phyloP scores from a whole-genome alignment of 176 grass and related monocot genomes.

The Oryza glaberrima region DNA sequence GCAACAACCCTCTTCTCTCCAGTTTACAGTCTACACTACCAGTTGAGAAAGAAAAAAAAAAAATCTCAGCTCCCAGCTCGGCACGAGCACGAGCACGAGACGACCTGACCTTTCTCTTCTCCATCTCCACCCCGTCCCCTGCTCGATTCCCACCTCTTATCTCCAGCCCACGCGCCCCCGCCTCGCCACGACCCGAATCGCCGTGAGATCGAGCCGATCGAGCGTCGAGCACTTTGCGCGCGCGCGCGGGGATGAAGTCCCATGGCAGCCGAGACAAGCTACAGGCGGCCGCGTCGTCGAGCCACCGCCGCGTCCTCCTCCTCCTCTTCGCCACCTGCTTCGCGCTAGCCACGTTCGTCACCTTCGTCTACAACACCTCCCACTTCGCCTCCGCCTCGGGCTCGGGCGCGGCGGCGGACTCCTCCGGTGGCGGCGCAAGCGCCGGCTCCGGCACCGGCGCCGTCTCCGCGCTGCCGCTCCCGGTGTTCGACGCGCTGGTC shows the following conservation, averaged over 20 bases:
- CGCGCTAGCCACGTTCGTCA: conserved; percentile 73
- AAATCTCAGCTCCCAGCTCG: neutral
- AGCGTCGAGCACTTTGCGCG: neutral
- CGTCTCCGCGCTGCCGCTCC: conserved; percentile 37
- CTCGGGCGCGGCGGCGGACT: neutral
- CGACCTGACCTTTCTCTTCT: conserved; percentile 5
- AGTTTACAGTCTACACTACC: neutral
- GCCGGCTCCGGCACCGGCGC: neutral
- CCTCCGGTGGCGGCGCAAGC: neutral
- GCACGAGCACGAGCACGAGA: neutral
- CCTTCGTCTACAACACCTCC: conserved; percentile 64
- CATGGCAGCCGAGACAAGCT: conserved; percentile 52
- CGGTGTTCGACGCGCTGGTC: conserved; percentile 71
- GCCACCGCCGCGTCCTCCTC: conserved; percentile 59
- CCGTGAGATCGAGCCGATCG: neutral
- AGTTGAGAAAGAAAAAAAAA: conserved; percentile 17
- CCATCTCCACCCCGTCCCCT: neutral
- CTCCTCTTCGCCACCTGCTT: conserved; percentile 71
- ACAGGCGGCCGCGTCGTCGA: conserved; percentile 43
- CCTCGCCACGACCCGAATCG: neutral
- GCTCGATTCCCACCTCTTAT: neutral
- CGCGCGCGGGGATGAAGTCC: conserved; percentile 43
- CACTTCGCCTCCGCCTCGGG: conserved; percentile 27
- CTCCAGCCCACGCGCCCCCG: conserved; percentile 8
- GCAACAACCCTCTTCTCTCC: neutral